Conservation (phyloP, 73 alveolate genomes). For the Paramecium octaurelia region DNA sequence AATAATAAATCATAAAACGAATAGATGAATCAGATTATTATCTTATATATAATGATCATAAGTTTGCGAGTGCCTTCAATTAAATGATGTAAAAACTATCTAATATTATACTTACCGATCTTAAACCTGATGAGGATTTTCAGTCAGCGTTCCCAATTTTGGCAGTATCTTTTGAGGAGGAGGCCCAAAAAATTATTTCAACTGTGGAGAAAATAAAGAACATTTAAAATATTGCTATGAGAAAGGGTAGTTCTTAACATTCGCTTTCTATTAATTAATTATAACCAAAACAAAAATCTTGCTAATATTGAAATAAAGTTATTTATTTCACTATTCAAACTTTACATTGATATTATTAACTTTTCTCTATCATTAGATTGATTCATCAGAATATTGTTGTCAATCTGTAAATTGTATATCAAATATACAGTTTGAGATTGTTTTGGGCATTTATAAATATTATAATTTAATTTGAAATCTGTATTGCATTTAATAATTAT, state of each 20-base stretch:
- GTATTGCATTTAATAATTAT: neutral
- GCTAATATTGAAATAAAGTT: neutral
- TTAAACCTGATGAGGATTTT: slow-evolving; percentile 21
- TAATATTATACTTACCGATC: neutral
- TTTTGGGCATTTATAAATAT: neutral
- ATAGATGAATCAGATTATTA: slow-evolving; percentile 25
- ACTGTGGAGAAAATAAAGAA: neutral
- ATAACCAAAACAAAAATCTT: neutral
- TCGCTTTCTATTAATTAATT: neutral
- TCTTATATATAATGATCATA: slow-evolving; percentile 1
- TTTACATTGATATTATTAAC: neutral
- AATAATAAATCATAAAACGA: neutral
- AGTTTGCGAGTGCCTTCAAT: neutral
- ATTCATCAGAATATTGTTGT: neutral
- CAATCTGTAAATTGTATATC: neutral
- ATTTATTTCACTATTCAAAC: neutral
- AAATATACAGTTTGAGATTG: neutral
- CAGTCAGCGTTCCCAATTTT: slow-evolving; percentile 17
- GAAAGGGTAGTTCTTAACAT: neutral
- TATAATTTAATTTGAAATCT: neutral
- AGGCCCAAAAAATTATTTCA: neutral
- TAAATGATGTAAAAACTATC: neutral
- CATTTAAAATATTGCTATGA: neutral
- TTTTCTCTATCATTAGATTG: neutral
- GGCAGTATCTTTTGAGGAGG: neutral